A percentile compares a stretch with the other conserved stretches of the same genome.
phyloP scores from a whole-genome alignment of 2,329 filamentous ascomycete genomes.

The Aureobasidium sp. region DNA sequence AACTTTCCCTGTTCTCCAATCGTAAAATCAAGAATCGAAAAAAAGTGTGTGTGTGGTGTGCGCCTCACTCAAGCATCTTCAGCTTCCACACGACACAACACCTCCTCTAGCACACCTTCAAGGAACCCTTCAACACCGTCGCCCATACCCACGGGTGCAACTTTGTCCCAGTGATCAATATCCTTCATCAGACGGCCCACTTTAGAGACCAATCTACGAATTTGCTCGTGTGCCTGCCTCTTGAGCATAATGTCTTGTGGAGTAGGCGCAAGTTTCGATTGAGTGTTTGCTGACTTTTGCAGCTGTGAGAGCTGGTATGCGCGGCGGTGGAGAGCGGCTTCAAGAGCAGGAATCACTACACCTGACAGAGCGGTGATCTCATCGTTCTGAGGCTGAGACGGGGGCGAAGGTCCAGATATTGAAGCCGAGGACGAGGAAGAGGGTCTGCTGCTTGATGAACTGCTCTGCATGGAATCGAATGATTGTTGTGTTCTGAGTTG shows the following conservation, averaged over 20 bases:
- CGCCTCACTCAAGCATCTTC: constrained; percentile 51
- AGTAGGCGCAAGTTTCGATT: constrained; percentile 24
- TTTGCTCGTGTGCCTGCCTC: constrained; percentile 69
- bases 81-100: constrained; percentile 84
- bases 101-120: constrained; percentile 88
- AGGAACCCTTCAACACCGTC: constrained; percentile 81
- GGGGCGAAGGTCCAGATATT: constrained; percentile 50
- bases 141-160: constrained; percentile 87
- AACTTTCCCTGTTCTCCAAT: no score
- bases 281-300: constrained; percentile 29
- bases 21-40: neutral
- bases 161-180: constrained; percentile 80
- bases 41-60: no score
- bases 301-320: constrained; percentile 49
- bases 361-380: constrained; percentile 82
- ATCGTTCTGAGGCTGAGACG: constrained; percentile 37
- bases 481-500: neutral
- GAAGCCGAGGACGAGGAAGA: constrained; percentile 27
- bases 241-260: constrained; percentile 31
- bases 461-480: neutral
- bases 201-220: constrained; percentile 73
- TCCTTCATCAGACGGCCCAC: constrained; percentile 76
- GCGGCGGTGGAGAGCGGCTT: constrained; percentile 80
- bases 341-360: constrained; percentile 86
- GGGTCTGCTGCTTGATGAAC: constrained; percentile 10